phyloP scores from a whole-genome alignment of 2,329 filamentous ascomycete species.

The Aspergillus sp. region DNA sequence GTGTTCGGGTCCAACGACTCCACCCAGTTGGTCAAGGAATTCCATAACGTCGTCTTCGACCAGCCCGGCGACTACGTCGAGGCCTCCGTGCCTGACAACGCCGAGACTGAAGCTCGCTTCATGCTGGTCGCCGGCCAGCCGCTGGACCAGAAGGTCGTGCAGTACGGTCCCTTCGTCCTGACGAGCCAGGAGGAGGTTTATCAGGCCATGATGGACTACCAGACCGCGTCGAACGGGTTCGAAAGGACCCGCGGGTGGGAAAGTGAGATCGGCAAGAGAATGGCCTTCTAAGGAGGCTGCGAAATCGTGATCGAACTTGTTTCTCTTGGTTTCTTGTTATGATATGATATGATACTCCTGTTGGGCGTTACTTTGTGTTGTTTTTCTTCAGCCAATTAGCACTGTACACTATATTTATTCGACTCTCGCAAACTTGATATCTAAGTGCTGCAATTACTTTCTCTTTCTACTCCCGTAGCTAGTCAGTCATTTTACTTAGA shows the following conservation, averaged over 20 bases:
- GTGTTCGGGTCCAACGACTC: constrained; percentile 55
- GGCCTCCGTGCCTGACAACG: constrained; percentile 66
- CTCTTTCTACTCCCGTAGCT: no score
- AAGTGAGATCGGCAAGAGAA: constrained; percentile 82
- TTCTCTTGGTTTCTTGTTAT: neutral
- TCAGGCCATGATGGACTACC: constrained; percentile 74
- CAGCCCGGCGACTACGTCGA: constrained; percentile 73
- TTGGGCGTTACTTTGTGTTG: constrained; percentile 5
- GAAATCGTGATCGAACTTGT: neutral
- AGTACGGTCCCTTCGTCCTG: constrained; percentile 84
- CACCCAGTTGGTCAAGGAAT: constrained; percentile 50
- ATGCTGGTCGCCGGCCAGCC: constrained; percentile 76
- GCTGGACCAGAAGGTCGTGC: constrained; percentile 75
- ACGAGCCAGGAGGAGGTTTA: constrained; percentile 70
- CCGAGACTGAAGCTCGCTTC: constrained; percentile 54
- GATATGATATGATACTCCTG: constrained; percentile 8
- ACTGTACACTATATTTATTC: neutral
- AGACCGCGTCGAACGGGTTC: constrained; percentile 72
- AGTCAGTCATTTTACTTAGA: no score
- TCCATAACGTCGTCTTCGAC: constrained; percentile 87
- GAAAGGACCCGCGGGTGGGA: constrained; percentile 76
- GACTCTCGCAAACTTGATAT: neutral
- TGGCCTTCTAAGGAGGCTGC: constrained; percentile 44
- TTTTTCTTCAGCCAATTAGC: neutral
- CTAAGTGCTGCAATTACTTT: neutral